Evolutionary conservation across 441 rosid genomes (phyloP).

Genomic region (Aquilaria agallochum): DNA sequence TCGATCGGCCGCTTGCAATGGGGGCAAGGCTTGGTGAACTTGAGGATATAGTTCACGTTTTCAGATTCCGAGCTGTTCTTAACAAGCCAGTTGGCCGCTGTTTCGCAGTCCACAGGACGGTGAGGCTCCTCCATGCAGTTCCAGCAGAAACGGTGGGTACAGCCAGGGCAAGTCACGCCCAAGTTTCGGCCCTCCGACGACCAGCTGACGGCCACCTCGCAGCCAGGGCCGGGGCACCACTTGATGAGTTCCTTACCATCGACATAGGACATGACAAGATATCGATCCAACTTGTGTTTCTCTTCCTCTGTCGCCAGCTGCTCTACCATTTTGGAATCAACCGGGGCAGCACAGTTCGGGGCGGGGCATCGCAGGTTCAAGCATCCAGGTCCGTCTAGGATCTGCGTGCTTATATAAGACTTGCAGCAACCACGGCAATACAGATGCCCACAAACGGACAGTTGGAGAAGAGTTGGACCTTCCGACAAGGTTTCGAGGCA

Average conservation of each 20-base stretch:
- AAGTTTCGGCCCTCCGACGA: slow-evolving; percentile 29
- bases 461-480: slow-evolving; percentile 4
- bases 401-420: slow-evolving; percentile 47
- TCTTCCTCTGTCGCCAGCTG: slow-evolving; percentile 36
- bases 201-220: slow-evolving; percentile 51
- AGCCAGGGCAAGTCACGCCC: slow-evolving; percentile 50
- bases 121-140: slow-evolving; percentile 69
- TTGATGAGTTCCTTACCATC: slow-evolving; percentile 51
- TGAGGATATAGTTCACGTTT: slow-evolving; percentile 62
- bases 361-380: slow-evolving; percentile 62
- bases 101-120: slow-evolving; percentile 76
- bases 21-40: slow-evolving; percentile 80
- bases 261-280: slow-evolving; percentile 50
- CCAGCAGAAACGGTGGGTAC: slow-evolving; percentile 68
- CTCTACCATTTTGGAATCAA: slow-evolving; percentile 46
- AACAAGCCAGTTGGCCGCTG: slow-evolving; percentile 54
- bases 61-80: slow-evolving; percentile 67
- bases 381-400: slow-evolving; percentile 64
- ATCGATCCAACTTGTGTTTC: slow-evolving; percentile 38
- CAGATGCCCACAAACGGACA: slow-evolving; percentile 38
- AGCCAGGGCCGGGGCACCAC: slow-evolving; percentile 70
- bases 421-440: slow-evolving; percentile 37
- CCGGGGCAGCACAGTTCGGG: slow-evolving; percentile 52
- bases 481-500: slow-evolving; percentile 33
- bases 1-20: slow-evolving; percentile 73